Evolutionary conservation across 176 grass and related monocot species (phyloP).

Genomic region (Eleusine indica): DNA sequence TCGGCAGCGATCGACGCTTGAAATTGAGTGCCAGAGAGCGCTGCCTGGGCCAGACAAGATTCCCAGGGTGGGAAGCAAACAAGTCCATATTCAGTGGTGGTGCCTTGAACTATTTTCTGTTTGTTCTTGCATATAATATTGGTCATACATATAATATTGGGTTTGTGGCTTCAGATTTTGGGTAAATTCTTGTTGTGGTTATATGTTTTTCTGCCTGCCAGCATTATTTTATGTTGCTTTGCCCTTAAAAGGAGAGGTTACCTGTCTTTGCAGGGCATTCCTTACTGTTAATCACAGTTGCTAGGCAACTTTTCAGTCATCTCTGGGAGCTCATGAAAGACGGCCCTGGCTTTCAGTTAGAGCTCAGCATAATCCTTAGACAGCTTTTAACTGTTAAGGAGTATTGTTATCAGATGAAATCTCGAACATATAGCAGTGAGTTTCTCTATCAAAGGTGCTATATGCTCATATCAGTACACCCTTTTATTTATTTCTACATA

Average conservation of each 20-base stretch:
- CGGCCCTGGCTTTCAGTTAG: slow-evolving; percentile 63
- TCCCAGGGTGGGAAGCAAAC: too few relatives aligned
- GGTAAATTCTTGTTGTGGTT: neutral
- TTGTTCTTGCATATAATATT: neutral
- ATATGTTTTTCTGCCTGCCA: neutral
- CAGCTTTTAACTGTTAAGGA: slow-evolving; percentile 70
- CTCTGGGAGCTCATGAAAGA: slow-evolving; percentile 77
- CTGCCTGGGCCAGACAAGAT: too few relatives aligned
- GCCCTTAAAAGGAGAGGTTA: slow-evolving; percentile 37
- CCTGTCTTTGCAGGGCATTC: slow-evolving; percentile 61
- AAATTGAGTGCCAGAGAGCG: too few relatives aligned
- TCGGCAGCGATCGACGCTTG: too few relatives aligned
- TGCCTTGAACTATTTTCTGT: neutral
- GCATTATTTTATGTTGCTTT: slow-evolving; percentile 10
- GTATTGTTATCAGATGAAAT: slow-evolving; percentile 81
- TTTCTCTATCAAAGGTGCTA: slow-evolving; percentile 28
- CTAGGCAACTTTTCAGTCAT: slow-evolving; percentile 77
- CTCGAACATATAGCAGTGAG: slow-evolving; percentile 68
- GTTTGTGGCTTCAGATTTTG: slow-evolving; percentile 15
- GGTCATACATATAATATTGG: neutral
- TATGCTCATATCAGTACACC: slow-evolving; percentile 5
- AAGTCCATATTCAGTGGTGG: neutral
- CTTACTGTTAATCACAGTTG: slow-evolving; percentile 61
- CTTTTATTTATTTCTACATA: slow-evolving; percentile 23
- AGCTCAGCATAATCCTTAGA: slow-evolving; percentile 73